Conservation (phyloP, 495 filamentous ascomycete genomes). For the Physcia stellaris region DNA sequence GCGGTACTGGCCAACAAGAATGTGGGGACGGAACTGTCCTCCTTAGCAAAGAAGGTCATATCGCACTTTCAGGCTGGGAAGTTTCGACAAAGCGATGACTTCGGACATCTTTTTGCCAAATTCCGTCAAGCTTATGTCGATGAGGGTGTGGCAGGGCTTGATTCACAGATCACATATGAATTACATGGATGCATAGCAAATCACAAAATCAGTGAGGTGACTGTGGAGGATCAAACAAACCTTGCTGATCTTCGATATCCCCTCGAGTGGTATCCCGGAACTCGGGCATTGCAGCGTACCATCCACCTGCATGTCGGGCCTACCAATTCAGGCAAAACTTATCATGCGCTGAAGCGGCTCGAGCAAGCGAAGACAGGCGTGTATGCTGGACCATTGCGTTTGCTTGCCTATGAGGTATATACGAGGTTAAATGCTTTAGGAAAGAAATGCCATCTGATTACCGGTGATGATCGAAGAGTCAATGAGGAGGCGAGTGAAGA, state of each 20-base stretch:
- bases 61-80: too few species aligned
- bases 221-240: conserved; percentile 43
- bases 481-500: conserved; percentile 33
- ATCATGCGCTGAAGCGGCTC: conserved; percentile 80
- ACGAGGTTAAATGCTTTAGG: conserved; percentile 65
- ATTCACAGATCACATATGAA: conserved; percentile 42
- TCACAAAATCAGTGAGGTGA: conserved; percentile 28
- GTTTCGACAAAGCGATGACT: too few species aligned
- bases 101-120: conserved; percentile 10
- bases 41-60: too few species aligned
- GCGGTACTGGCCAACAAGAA: too few species aligned
- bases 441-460: conserved; percentile 64
- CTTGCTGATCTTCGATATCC: conserved; percentile 74
- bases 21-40: too few species aligned
- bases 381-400: conserved; percentile 80
- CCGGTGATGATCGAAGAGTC: conserved; percentile 72
- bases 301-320: conserved; percentile 92
- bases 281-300: conserved; percentile 63
- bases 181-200: conserved; percentile 38
- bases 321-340: conserved; percentile 97
- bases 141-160: conserved; percentile 32
- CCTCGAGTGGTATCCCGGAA: conserved; percentile 77
- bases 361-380: conserved; percentile 62
- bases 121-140: conserved; percentile 45
- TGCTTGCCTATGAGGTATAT: conserved; percentile 91